Percentiles rank a stretch among this genome's conserved stretches.
Evolutionary conservation across 2,329 filamentous ascomycete species (phyloP).

Genomic region (Diaporthe citriasiana): DNA sequence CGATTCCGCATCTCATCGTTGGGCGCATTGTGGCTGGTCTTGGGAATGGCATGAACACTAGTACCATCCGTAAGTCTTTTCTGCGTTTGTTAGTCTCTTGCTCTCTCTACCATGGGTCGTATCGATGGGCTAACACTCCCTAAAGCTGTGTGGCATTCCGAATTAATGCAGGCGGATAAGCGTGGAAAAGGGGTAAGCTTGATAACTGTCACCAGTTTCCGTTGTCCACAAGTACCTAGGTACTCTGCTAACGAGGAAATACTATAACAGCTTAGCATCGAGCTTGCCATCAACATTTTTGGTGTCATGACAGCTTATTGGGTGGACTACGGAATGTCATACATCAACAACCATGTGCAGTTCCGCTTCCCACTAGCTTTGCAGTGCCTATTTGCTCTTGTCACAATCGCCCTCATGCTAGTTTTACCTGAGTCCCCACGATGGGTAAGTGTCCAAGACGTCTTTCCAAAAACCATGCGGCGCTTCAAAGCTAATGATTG

Average conservation of each 20-base stretch:
- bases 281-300: constrained; percentile 24
- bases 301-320: constrained; percentile 26
- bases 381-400: constrained; percentile 58
- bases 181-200: constrained; percentile 54
- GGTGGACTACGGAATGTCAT: constrained; percentile 45
- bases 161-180: constrained; percentile 56
- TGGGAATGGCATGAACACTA: constrained; percentile 63
- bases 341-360: constrained; percentile 52
- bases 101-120: neutral
- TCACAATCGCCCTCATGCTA: constrained; percentile 51
- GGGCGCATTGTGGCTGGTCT: constrained; percentile 60
- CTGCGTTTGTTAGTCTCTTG: neutral
- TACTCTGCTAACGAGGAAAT: neutral
- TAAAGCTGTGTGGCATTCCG: constrained; percentile 57
- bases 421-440: constrained; percentile 50
- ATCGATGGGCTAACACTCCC: neutral
- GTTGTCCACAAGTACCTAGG: constrained; percentile 47
- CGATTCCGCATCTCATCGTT: constrained; percentile 59
- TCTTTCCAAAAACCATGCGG: no score
- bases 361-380: constrained; percentile 62
- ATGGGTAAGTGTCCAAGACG: neutral
- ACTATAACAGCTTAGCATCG: constrained; percentile 5
- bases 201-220: neutral
- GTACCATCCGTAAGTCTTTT: constrained; percentile 56
- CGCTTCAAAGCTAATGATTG: neutral